These are phyloP conservation scores for Colletotrichum sp. DNA, from an alignment of 2,329 filamentous ascomycete genomes.

Conservation along the genomic window DNA sequence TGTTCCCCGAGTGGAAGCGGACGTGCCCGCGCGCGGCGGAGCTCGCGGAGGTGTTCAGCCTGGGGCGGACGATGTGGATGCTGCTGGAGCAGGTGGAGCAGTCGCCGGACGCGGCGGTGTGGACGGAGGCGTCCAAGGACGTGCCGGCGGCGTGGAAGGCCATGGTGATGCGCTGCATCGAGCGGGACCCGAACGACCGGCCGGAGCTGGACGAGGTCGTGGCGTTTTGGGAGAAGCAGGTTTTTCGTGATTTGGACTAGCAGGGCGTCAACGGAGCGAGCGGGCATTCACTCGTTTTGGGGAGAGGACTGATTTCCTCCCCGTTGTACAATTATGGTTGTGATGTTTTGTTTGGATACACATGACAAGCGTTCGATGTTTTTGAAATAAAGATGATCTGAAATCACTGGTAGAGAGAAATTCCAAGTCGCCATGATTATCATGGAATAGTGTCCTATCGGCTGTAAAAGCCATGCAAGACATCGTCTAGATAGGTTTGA, in stretches of 20 bases:
- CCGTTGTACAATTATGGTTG: not conserved
- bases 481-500: not conserved
- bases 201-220: conserved; percentile 16
- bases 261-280: not conserved
- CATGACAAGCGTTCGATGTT: not conserved
- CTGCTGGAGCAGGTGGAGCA: conserved; percentile 23
- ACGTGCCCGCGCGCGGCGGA: conserved; percentile 23
- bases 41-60: conserved; percentile 25
- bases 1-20: conserved; percentile 21
- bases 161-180: conserved; percentile 4
- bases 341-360: not conserved
- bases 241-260: not conserved
- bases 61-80: conserved; percentile 26
- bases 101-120: not conserved
- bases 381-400: not conserved
- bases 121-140: conserved; percentile 12
- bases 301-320: not conserved
- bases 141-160: conserved; percentile 16
- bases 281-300: not conserved
- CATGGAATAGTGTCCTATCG: not conserved
- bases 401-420: accelerated
- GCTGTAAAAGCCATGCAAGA: not conserved
- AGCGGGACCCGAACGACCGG: conserved; percentile 20
- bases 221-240: conserved; percentile 12
- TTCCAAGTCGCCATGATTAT: not conserved